A percentile compares a stretch with the other conserved stretches of the same genome.
Evolutionary conservation across 2,329 filamentous ascomycete genomes (phyloP).

Genomic region (Verticillium tricorpus): DNA sequence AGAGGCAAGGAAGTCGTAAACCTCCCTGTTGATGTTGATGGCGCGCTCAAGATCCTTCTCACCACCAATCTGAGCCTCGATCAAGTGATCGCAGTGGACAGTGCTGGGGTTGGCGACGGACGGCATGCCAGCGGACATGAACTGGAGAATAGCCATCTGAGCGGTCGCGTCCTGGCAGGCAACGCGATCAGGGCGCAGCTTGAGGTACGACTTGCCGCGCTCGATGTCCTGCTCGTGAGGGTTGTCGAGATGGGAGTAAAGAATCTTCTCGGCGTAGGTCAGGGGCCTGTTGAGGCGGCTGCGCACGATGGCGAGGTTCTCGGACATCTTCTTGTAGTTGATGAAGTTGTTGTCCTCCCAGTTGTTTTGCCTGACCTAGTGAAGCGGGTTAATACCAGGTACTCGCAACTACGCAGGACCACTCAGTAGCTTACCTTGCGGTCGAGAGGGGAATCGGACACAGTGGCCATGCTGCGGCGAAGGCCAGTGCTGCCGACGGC

Average conservation of each 20-base stretch:
- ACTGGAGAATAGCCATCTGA: slow-evolving; percentile 99
- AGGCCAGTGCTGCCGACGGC: slow-evolving; percentile 54
- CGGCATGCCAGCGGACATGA: slow-evolving; percentile 98
- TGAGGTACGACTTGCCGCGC: slow-evolving; percentile 92
- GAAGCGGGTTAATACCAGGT: not conserved
- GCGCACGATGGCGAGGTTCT: slow-evolving; percentile 91
- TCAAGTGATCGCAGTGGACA: slow-evolving; percentile 98
- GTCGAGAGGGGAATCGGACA: slow-evolving; percentile 80
- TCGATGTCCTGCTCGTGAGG: slow-evolving; percentile 94
- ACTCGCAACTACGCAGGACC: not conserved
- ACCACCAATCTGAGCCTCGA: slow-evolving; percentile 92
- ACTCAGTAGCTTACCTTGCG: slow-evolving; percentile 63
- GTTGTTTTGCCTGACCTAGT: slow-evolving; percentile 85
- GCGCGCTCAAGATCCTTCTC: slow-evolving; percentile 90
- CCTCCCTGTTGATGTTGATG: slow-evolving; percentile 94
- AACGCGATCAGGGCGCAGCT: slow-evolving; percentile 93
- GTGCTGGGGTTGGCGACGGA: slow-evolving; percentile 91
- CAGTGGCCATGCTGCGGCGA: slow-evolving; percentile 71
- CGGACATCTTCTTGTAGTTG: slow-evolving; percentile 99
- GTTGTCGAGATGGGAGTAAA: slow-evolving; percentile 98
- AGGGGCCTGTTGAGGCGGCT: slow-evolving; percentile 86
- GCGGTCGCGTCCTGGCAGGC: slow-evolving; percentile 99
- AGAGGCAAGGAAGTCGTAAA: slow-evolving; percentile 93
- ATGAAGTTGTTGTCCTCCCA: slow-evolving; percentile 96
- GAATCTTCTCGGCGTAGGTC: slow-evolving; percentile 95